A percentile compares a stretch with the other conserved stretches of the same genome.
These are phyloP conservation scores for Epichloe sylvatica DNA, from an alignment of 2,329 filamentous ascomycete species.

Conservation along the genomic window DNA sequence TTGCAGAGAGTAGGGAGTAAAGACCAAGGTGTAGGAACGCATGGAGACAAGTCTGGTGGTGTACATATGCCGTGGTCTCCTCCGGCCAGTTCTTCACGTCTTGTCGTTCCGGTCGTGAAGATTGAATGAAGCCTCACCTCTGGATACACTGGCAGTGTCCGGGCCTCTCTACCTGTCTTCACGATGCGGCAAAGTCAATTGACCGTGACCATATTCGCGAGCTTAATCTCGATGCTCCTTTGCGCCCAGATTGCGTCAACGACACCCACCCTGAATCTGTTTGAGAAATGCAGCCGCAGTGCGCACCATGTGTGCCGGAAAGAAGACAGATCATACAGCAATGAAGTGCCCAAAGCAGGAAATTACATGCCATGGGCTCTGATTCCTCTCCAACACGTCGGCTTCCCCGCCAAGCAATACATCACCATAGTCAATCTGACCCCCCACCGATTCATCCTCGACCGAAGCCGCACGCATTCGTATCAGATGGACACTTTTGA, in stretches of 20 bases:
- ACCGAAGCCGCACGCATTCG: slow-evolving; percentile 14
- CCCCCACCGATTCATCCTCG: slow-evolving; percentile 16
- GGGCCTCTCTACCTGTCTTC: neutral
- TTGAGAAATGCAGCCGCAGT: neutral
- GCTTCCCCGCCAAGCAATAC: slow-evolving; percentile 13
- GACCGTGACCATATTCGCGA: neutral
- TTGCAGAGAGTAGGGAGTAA: no score
- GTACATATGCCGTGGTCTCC: neutral
- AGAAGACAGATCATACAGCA: slow-evolving; percentile 6
- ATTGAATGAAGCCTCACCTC: no score
- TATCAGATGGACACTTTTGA: slow-evolving; percentile 20
- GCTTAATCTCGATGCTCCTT: neutral
- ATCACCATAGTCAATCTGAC: slow-evolving; percentile 23
- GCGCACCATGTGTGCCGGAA: slow-evolving; percentile 2
- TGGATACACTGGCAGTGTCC: no score
- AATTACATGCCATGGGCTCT: slow-evolving; percentile 6
- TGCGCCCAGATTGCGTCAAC: neutral
- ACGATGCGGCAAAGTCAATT: neutral
- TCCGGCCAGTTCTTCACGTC: neutral
- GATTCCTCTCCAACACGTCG: slow-evolving; percentile 1
- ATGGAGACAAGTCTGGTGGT: no score
- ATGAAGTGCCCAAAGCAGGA: neutral
- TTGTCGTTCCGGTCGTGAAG: neutral
- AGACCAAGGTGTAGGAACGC: no score
- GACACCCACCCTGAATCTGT: neutral